Conservation (phyloP, 208 protist genomes). For the Entamoeba dispar region DNA sequence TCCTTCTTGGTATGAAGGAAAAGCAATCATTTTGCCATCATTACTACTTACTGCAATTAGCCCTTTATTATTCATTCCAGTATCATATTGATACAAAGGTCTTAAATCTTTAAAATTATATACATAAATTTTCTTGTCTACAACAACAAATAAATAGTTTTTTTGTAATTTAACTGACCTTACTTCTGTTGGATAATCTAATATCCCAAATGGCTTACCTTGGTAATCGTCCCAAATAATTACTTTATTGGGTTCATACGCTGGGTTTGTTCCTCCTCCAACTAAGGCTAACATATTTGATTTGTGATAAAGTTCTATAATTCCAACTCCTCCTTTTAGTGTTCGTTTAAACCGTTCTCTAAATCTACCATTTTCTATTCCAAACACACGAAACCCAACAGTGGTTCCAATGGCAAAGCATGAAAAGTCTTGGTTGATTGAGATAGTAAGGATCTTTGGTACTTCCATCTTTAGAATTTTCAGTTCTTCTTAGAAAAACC, state of each 20-base stretch:
- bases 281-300: not conserved
- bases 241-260: not conserved
- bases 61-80: not conserved
- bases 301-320: conserved; percentile 71
- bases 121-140: not conserved
- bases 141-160: not conserved
- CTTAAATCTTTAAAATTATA: not conserved
- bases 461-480: not conserved
- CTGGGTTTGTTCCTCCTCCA: not conserved
- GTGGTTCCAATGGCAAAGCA: not conserved
- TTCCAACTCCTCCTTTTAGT: conserved; percentile 50
- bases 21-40: not conserved
- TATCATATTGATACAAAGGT: not conserved
- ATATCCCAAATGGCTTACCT: not conserved
- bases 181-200: not conserved
- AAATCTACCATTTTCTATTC: not conserved
- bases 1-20: not conserved
- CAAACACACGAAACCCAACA: not conserved
- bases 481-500: too few species aligned
- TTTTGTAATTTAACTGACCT: not conserved
- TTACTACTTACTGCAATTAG: not conserved
- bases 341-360: not conserved
- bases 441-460: not conserved
- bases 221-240: not conserved
- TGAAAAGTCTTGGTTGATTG: not conserved